These are phyloP conservation scores for Wickerhamiella lipophila DNA, from an alignment of 805 yeast genomes.

Conservation along the genomic window DNA sequence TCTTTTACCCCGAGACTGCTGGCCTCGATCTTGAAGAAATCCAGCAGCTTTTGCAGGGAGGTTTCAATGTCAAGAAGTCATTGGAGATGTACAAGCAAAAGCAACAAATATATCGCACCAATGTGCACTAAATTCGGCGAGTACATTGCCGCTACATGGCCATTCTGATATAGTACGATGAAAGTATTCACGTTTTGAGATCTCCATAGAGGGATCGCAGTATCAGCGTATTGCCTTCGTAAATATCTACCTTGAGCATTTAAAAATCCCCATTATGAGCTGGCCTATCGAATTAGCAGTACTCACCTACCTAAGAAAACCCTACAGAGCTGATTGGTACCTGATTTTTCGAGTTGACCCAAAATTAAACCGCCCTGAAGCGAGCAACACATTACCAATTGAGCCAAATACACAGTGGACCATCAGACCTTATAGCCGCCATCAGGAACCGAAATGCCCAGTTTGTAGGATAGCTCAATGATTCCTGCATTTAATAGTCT, in stretches of 20 bases:
- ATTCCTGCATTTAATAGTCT: neutral
- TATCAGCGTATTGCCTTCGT: too few species aligned
- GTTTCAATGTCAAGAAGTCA: conserved; percentile 70
- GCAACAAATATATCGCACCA: conserved; percentile 14
- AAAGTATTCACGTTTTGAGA: too few species aligned
- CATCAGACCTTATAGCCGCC: neutral
- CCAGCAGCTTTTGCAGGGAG: conserved; percentile 64
- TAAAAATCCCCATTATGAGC: neutral
- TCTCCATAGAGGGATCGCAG: too few species aligned
- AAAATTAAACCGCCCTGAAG: neutral
- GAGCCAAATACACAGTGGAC: neutral
- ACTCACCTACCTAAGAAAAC: neutral
- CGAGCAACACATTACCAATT: neutral
- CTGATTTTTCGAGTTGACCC: neutral
- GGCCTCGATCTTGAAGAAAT: conserved; percentile 88
- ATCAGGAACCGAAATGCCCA: conserved; percentile 7
- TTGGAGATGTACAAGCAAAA: conserved; percentile 35
- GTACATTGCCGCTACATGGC: too few species aligned
- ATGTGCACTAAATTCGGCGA: neutral
- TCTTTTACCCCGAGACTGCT: conserved; percentile 85
- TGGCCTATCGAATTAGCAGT: neutral
- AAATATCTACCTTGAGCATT: neutral
- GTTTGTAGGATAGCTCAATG: too few species aligned
- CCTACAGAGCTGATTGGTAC: neutral
- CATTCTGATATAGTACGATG: neutral